These are phyloP conservation scores for Senecio squalidus DNA, from an alignment of 140 eudicot genomes.

Conservation along the genomic window DNA sequence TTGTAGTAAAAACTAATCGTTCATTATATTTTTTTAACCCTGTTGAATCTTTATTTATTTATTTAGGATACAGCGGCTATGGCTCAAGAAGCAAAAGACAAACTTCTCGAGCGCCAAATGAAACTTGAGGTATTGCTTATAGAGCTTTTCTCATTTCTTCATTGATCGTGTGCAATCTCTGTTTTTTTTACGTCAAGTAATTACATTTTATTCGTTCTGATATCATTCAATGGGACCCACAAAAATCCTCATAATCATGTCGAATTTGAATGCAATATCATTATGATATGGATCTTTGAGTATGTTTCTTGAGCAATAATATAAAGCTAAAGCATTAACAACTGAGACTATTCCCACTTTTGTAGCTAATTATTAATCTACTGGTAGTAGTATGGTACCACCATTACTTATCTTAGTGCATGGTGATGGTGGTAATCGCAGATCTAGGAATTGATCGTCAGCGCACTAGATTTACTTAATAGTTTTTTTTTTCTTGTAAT, in stretches of 20 bases:
- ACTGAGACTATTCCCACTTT: constrained; percentile 27
- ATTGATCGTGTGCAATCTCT: neutral
- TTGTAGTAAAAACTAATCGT: neutral
- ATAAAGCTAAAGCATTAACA: constrained; percentile 6
- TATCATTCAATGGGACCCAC: neutral
- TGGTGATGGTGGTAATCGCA: constrained; percentile 12
- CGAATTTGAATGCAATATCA: constrained; percentile 1
- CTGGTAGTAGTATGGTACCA: too few species aligned
- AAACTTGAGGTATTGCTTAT: constrained; percentile 76
- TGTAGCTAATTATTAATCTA: constrained; percentile 20
- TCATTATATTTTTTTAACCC: constrained; percentile 19
- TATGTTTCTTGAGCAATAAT: constrained; percentile 17
- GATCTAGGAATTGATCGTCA: constrained; percentile 2
- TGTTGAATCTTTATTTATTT: constrained; percentile 10
- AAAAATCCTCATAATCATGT: neutral
- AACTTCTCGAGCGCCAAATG: constrained; percentile 81
- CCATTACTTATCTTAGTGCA: constrained; percentile 25
- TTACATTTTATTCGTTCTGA: constrained; percentile 1
- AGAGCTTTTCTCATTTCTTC: neutral
- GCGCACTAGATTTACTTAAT: neutral
- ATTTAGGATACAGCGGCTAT: constrained; percentile 64
- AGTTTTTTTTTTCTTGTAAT: neutral
- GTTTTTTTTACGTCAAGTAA: neutral
- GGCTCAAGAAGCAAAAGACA: constrained; percentile 78
- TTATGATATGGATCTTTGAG: constrained; percentile 3